phyloP scores from a whole-genome alignment of 1,139 yeast genomes.

The Protomyces lactucae-debilis region DNA sequence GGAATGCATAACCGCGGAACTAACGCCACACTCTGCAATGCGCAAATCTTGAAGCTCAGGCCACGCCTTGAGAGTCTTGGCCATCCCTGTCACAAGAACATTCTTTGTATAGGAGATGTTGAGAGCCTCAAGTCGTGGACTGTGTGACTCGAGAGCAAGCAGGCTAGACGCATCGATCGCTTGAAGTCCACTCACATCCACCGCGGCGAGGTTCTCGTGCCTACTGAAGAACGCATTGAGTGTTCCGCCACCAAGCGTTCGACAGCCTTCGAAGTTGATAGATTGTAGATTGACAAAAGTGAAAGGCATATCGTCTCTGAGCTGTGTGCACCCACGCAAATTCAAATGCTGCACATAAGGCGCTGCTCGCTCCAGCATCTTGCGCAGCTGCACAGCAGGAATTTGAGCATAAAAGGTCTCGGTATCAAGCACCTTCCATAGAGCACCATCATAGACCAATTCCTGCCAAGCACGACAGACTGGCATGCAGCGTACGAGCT shows the following conservation, averaged over 20 bases:
- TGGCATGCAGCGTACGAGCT: constrained; percentile 7
- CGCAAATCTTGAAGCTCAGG: constrained; percentile 20
- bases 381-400: constrained; percentile 26
- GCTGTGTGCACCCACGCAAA: constrained; percentile 31
- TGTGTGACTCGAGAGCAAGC: constrained; percentile 14
- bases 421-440: constrained; percentile 31
- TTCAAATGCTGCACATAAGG: constrained; percentile 29
- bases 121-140: constrained; percentile 27
- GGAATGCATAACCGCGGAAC: constrained; percentile 4
- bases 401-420: constrained; percentile 21
- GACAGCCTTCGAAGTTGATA: constrained; percentile 31
- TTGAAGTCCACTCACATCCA: constrained; percentile 25
- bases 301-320: constrained; percentile 12
- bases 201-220: constrained; percentile 21
- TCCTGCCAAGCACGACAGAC: constrained; percentile 6
- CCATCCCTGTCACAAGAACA: constrained; percentile 23
- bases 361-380: constrained; percentile 27
- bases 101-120: constrained; percentile 30
- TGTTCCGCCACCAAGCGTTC: constrained; percentile 26
- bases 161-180: constrained; percentile 28
- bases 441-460: constrained; percentile 30
- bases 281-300: constrained; percentile 27
- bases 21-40: constrained; percentile 17
- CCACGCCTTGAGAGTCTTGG: constrained; percentile 21
- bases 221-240: constrained; percentile 26